A percentile compares a stretch with the other conserved stretches of the same genome.
Conservation (phyloP, 2,329 filamentous ascomycete species). For the Nectriaceae sp. region DNA sequence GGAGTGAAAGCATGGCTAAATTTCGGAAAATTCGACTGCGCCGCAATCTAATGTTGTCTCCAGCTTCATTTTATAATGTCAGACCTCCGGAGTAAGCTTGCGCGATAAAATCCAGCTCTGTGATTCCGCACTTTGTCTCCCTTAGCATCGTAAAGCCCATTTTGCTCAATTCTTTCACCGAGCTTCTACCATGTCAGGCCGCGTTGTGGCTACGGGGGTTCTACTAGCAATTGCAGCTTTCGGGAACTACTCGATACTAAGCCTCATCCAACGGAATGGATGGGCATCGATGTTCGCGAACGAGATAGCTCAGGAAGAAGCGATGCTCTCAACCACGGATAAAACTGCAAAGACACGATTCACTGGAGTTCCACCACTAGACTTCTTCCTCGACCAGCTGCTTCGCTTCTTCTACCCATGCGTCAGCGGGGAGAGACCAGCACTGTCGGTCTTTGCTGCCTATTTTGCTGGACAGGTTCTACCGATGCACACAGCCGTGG, state of each 20-base stretch:
- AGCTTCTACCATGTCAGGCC: not conserved
- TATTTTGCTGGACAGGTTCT: constrained; percentile 23
- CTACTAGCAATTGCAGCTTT: constrained; percentile 32
- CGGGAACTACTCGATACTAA: not conserved
- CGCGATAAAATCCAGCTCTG: no score
- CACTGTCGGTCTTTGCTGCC: constrained; percentile 16
- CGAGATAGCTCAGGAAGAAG: not conserved
- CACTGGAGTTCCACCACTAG: constrained; percentile 19
- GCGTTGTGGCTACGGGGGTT: not conserved
- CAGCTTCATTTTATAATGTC: no score
- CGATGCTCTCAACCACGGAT: not conserved
- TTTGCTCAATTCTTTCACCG: no score
- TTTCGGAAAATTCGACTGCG: no score
- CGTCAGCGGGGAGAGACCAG: constrained; percentile 11
- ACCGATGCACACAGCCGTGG: constrained; percentile 17
- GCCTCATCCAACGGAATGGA: not conserved
- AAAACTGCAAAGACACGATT: constrained; percentile 7
- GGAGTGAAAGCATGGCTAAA: no score
- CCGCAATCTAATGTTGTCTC: no score
- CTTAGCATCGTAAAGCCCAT: no score
- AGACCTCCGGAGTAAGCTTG: no score
- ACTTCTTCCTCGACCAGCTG: constrained; percentile 15
- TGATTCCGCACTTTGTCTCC: no score
- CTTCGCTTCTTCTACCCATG: constrained; percentile 19
- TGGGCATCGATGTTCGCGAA: not conserved